Evolutionary conservation across 164 flowering plant species (phyloP).

Genomic region (Magnolia sinica): DNA sequence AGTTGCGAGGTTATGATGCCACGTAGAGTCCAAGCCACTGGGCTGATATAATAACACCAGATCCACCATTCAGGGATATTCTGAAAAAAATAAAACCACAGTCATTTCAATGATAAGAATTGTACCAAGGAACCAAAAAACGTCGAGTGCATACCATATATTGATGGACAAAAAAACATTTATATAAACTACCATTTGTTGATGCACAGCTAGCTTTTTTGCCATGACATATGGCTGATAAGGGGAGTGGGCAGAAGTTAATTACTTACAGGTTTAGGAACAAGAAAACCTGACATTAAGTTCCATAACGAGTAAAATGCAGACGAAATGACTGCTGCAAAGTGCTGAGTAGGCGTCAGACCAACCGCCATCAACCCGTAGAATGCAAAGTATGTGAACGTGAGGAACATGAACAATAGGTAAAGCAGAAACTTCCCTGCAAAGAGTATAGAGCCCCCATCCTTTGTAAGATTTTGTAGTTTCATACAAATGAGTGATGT

Average conservation of each 20-base stretch:
- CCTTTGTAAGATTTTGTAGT: neutral
- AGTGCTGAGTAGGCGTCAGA: conserved; percentile 60
- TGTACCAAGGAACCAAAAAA: no score
- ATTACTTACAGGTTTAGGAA: conserved; percentile 67
- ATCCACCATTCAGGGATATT: conserved; percentile 83
- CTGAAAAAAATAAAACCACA: conserved; percentile 27
- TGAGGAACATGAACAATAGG: conserved; percentile 72
- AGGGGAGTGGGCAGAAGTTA: neutral
- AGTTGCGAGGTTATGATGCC: conserved; percentile 77
- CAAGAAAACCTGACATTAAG: conserved; percentile 80
- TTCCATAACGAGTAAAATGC: conserved; percentile 94
- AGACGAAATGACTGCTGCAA: conserved; percentile 82
- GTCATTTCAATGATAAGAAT: no score
- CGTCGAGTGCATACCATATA: no score
- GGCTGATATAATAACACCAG: conserved; percentile 82
- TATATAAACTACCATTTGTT: no score
- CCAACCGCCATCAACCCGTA: conserved; percentile 96
- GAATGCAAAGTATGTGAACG: conserved; percentile 78
- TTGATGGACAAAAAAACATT: no score
- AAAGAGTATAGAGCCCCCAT: conserved; percentile 4
- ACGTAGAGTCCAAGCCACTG: conserved; percentile 75
- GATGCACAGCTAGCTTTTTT: no score
- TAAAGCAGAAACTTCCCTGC: conserved; percentile 76
- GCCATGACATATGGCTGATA: no score
- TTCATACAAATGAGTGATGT: conserved; percentile 1